Conservation (phyloP, 208 protist species). For the Lotmaria passim region DNA sequence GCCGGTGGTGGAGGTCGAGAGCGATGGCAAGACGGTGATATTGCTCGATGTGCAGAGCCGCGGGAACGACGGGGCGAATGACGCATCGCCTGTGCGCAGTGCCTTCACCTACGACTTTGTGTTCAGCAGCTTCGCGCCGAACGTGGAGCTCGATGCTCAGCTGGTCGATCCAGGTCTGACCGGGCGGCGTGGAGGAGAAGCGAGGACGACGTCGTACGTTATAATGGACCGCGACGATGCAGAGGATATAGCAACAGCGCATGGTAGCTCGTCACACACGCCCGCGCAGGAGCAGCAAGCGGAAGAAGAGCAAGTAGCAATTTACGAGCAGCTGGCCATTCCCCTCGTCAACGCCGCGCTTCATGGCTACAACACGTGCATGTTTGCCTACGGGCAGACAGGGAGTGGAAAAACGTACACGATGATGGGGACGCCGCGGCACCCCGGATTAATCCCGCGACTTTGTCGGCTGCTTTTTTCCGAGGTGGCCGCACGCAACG, state of each 20-base stretch:
- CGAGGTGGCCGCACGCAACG: constrained; percentile 25
- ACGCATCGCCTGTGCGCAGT: constrained; percentile 16
- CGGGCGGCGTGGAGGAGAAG: not conserved
- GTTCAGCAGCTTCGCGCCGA: constrained; percentile 63
- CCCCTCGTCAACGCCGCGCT: constrained; percentile 55
- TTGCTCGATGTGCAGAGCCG: constrained; percentile 39
- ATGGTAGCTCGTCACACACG: constrained; percentile 8
- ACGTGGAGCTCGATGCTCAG: constrained; percentile 37
- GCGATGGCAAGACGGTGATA: constrained; percentile 50
- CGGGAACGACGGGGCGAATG: not conserved
- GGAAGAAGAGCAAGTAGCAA: constrained; percentile 59
- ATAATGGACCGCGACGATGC: constrained; percentile 12
- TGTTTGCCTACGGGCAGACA: constrained; percentile 93
- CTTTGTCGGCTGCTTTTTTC: constrained; percentile 66
- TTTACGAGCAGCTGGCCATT: constrained; percentile 53
- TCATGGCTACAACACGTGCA: constrained; percentile 78
- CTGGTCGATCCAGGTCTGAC: not conserved
- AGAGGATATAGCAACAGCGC: not conserved
- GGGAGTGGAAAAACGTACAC: constrained; percentile 94
- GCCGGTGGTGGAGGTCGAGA: constrained; percentile 61
- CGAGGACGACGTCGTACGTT: constrained; percentile 4
- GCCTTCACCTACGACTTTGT: constrained; percentile 72
- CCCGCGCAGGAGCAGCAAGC: constrained; percentile 36
- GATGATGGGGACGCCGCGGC: constrained; percentile 79
- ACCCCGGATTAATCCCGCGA: constrained; percentile 81